Conservation (phyloP, 179 eudicot genomes). For the Amaranthus tricolor region DNA sequence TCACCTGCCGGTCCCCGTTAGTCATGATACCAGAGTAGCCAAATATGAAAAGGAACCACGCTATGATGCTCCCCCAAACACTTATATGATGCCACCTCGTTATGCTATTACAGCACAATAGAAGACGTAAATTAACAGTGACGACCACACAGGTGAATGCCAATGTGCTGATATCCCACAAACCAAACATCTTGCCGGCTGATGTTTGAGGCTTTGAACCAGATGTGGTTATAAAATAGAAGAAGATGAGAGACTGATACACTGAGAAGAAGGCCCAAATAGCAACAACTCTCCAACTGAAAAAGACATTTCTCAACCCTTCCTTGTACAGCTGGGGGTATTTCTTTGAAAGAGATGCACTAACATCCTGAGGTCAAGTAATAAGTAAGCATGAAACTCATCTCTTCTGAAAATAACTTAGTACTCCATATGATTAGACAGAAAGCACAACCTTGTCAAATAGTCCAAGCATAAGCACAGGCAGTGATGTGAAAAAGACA, state of each 20-base stretch:
- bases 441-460: conserved; percentile 74
- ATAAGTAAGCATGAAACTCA: conserved; percentile 14
- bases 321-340: conserved; percentile 91
- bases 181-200: conserved; percentile 84
- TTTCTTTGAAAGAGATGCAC: conserved; percentile 81
- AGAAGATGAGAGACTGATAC: conserved; percentile 76
- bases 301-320: conserved; percentile 72
- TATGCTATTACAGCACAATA: conserved; percentile 80
- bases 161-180: conserved; percentile 97
- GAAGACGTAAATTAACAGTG: conserved; percentile 90
- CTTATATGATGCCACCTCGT: conserved; percentile 93
- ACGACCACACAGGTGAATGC: conserved; percentile 80
- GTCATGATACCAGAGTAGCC: conserved; percentile 68
- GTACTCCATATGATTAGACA: neutral
- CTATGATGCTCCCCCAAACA: conserved; percentile 83
- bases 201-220: conserved; percentile 65
- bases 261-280: conserved; percentile 70
- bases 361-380: conserved; percentile 66
- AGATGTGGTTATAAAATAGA: conserved; percentile 55
- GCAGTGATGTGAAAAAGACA: conserved; percentile 87
- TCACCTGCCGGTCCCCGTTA: conserved; percentile 50
- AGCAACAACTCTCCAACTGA: conserved; percentile 74
- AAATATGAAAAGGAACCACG: conserved; percentile 80
- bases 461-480: conserved; percentile 85
- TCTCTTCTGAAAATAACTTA: neutral